These are phyloP conservation scores for Alternaria solani DNA, from an alignment of 2,329 filamentous ascomycete genomes.

Conservation along the genomic window DNA sequence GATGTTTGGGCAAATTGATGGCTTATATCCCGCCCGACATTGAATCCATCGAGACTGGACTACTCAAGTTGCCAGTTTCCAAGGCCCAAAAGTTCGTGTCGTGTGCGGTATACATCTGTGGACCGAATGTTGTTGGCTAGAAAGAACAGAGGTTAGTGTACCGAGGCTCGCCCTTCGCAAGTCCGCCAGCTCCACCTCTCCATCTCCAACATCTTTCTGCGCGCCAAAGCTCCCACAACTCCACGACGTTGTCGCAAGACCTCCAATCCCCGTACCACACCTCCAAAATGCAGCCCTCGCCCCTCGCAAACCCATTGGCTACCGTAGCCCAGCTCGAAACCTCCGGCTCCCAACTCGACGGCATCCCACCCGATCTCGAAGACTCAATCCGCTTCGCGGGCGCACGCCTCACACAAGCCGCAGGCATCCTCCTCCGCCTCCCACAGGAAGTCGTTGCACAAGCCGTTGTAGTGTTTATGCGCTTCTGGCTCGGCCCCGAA, in stretches of 20 bases:
- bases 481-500: conserved; percentile 76
- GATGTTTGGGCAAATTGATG: neutral
- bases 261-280: neutral
- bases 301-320: conserved; percentile 73
- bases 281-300: conserved; percentile 40
- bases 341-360: conserved; percentile 63
- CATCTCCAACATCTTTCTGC: conserved; percentile 14
- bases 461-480: conserved; percentile 80
- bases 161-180: neutral
- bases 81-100: neutral
- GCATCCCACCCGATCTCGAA: conserved; percentile 72
- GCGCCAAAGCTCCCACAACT: neutral
- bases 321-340: conserved; percentile 73
- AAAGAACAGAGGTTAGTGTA: conserved; percentile 9
- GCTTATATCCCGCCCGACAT: too few relatives aligned
- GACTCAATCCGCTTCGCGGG: conserved; percentile 75
- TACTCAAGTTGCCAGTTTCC: too few relatives aligned
- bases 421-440: conserved; percentile 80
- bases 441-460: conserved; percentile 87
- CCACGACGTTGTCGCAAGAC: neutral
- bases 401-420: conserved; percentile 77
- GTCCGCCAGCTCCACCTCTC: conserved; percentile 11
- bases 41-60: too few relatives aligned
- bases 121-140: conserved; percentile 7
- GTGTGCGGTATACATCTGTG: neutral